Evolutionary conservation across 2,329 filamentous ascomycete genomes (phyloP).

Genomic region (Clonostachys sp.): DNA sequence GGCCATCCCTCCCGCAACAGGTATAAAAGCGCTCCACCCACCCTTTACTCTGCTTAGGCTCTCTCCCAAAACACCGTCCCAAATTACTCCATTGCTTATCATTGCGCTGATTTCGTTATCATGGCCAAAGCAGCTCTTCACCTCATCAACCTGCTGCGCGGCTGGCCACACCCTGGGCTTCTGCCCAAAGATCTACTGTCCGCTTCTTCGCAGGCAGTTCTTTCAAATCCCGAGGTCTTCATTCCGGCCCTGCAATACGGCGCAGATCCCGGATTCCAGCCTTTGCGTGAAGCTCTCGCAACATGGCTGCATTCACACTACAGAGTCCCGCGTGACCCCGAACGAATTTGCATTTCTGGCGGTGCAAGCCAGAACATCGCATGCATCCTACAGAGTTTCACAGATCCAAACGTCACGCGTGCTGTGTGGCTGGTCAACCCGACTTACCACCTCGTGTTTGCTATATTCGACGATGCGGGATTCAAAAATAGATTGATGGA

Average conservation of each 20-base stretch:
- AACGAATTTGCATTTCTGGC: conserved; percentile 75
- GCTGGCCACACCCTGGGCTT: conserved; percentile 61
- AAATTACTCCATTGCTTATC: too few species aligned
- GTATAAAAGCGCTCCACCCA: too few species aligned
- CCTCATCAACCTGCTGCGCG: conserved; percentile 60
- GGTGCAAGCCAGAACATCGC: conserved; percentile 82
- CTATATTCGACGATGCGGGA: conserved; percentile 80
- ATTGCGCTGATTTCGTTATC: too few species aligned
- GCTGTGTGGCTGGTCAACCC: conserved; percentile 79
- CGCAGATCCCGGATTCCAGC: conserved; percentile 68
- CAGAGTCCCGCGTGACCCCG: conserved; percentile 19
- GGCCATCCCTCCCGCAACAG: too few species aligned
- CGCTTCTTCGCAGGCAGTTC: conserved; percentile 52
- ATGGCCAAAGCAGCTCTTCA: conserved; percentile 7
- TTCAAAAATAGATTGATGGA: conserved; percentile 63
- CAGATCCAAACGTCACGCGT: conserved; percentile 70
- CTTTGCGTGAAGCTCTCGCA: conserved; percentile 63
- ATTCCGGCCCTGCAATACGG: conserved; percentile 70
- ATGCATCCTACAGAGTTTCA: conserved; percentile 72
- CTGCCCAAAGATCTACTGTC: conserved; percentile 62
- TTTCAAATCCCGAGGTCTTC: conserved; percentile 55
- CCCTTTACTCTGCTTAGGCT: too few species aligned
- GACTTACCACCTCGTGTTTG: conserved; percentile 78
- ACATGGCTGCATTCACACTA: conserved; percentile 67
- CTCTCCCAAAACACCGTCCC: too few species aligned